Conservation (phyloP, 2,329 filamentous ascomycete species). For the Teratosphaeria epicoccoides region DNA sequence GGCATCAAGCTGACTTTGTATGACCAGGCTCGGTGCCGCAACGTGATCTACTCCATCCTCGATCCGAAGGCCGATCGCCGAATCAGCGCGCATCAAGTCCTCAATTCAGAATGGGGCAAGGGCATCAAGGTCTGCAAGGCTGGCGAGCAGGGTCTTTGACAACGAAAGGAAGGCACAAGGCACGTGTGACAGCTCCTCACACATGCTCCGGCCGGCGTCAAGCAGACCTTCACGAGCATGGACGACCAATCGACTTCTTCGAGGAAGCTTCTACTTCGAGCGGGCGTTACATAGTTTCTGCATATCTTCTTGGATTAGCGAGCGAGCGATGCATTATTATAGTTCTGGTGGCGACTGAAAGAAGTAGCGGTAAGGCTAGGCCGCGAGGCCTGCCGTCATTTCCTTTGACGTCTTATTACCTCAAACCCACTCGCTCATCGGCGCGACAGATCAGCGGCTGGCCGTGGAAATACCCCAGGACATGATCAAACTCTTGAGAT, state of each 20-base stretch:
- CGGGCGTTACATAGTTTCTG: neutral
- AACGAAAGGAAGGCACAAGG: neutral
- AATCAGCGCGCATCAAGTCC: constrained; percentile 89
- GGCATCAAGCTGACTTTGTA: constrained; percentile 9
- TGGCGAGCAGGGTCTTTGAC: constrained; percentile 79
- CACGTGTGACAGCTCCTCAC: neutral
- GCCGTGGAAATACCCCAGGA: neutral
- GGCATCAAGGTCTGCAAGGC: constrained; percentile 96
- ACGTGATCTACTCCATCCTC: constrained; percentile 97
- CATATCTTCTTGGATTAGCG: neutral
- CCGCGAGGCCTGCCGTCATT: neutral
- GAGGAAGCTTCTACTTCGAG: neutral
- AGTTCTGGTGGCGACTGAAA: neutral
- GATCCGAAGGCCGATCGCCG: constrained; percentile 87
- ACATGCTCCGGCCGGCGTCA: neutral
- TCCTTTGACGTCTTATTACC: neutral
- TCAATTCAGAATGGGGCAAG: constrained; percentile 97
- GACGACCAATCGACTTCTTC: neutral
- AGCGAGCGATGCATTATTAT: neutral
- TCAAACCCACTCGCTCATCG: neutral
- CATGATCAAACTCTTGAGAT: neutral
- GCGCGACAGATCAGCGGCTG: neutral
- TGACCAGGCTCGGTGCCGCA: constrained; percentile 79
- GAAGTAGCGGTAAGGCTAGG: neutral
- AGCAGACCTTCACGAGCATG: neutral